Conservation (phyloP, 495 filamentous ascomycete species). For the Tuber melanosporum region DNA sequence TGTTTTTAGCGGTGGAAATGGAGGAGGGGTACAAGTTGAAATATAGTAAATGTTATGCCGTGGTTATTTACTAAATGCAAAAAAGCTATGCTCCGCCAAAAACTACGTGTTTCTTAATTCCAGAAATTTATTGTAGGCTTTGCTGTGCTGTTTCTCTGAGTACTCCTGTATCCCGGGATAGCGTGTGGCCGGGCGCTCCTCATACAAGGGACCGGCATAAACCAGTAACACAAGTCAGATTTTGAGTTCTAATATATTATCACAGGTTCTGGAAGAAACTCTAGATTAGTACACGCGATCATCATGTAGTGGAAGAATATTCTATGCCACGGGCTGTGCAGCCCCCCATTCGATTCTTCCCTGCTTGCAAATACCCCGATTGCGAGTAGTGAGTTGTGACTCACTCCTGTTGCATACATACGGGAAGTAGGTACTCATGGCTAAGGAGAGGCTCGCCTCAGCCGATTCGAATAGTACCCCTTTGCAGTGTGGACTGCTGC, state of each 20-base stretch:
- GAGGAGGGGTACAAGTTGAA: not conserved
- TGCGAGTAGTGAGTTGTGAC: not conserved
- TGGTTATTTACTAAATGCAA: not conserved
- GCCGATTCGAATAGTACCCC: not conserved
- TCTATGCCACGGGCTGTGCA: not conserved
- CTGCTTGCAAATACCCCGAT: not conserved
- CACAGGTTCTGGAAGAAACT: not conserved
- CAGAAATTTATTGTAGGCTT: not conserved
- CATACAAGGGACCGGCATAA: not conserved
- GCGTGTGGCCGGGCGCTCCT: not conserved
- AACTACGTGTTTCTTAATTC: not conserved
- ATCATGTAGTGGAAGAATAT: not conserved
- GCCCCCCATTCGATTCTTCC: not conserved
- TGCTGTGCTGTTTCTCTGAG: not conserved
- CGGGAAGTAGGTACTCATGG: not conserved
- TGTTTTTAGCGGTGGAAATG: not conserved
- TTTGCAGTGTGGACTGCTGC: not conserved
- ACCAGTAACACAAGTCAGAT: not conserved
- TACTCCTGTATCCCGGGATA: not conserved
- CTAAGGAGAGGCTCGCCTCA: not conserved
- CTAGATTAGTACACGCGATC: not conserved
- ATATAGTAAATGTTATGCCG: not conserved
- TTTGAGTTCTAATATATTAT: not conserved
- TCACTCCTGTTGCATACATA: not conserved
- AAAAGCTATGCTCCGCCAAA: not conserved